Evolutionary conservation across 805 yeast genomes (phyloP).

Genomic region (Suhomyces emberorum): DNA sequence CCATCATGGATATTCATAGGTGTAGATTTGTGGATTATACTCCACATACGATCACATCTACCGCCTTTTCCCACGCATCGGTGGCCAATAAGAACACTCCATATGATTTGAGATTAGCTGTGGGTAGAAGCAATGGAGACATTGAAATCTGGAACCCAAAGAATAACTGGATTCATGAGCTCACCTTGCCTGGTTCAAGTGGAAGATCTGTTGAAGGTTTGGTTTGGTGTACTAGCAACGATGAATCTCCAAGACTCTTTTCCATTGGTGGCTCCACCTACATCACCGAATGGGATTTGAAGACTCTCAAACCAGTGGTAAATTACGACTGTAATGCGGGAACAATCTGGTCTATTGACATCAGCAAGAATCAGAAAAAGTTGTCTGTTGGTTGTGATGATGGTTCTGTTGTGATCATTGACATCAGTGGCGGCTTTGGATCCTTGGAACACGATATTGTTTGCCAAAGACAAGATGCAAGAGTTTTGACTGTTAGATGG

Average conservation of each 20-base stretch:
- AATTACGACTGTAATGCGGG: slow-evolving; percentile 92
- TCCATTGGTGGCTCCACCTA: slow-evolving; percentile 92
- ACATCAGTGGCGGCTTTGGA: slow-evolving; percentile 86
- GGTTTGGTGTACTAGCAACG: slow-evolving; percentile 63
- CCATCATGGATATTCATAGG: slow-evolving; percentile 73
- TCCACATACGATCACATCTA: slow-evolving; percentile 79
- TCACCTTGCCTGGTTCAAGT: slow-evolving; percentile 66
- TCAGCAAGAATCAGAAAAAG: slow-evolving; percentile 55
- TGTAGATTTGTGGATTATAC: slow-evolving; percentile 88
- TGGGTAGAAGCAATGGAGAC: slow-evolving; percentile 92
- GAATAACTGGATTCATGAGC: slow-evolving; percentile 76
- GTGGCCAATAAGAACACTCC: slow-evolving; percentile 36
- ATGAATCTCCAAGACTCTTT: slow-evolving; percentile 63
- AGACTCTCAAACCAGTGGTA: slow-evolving; percentile 64
- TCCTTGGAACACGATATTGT: slow-evolving; percentile 70
- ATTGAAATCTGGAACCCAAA: slow-evolving; percentile 94
- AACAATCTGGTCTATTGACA: slow-evolving; percentile 83
- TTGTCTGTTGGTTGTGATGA: slow-evolving; percentile 94
- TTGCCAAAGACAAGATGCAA: slow-evolving; percentile 77
- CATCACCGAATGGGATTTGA: slow-evolving; percentile 88
- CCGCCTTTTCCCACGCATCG: slow-evolving; percentile 70
- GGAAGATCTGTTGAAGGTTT: slow-evolving; percentile 88
- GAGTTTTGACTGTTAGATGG: slow-evolving; percentile 82
- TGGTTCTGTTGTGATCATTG: slow-evolving; percentile 81
- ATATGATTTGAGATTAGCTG: slow-evolving; percentile 69